phyloP scores from a whole-genome alignment of 225 moss, liverwort and hornwort species.

The Marchantia polymorpha region DNA sequence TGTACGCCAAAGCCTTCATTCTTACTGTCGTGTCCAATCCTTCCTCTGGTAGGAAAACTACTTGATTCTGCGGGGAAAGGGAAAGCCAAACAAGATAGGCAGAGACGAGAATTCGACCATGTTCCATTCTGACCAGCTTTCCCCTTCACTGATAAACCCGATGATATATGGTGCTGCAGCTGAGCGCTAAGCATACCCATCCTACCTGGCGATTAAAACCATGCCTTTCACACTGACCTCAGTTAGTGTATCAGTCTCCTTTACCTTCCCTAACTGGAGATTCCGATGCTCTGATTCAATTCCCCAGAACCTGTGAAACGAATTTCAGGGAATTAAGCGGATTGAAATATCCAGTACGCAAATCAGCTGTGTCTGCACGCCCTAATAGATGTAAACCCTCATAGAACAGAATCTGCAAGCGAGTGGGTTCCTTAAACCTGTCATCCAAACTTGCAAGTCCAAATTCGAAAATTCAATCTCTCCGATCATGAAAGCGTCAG shows the following conservation, averaged over 20 bases:
- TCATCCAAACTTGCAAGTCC: too few relatives aligned
- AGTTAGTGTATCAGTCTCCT: background rate
- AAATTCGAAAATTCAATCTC: too few relatives aligned
- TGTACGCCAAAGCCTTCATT: background rate
- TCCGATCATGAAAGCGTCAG: too few relatives aligned
- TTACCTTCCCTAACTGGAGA: background rate
- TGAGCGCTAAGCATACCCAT: conserved; percentile 28
- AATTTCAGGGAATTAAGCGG: too few relatives aligned
- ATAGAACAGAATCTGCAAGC: too few relatives aligned
- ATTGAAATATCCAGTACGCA: too few relatives aligned
- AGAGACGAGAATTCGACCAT: background rate
- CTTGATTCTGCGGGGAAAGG: background rate
- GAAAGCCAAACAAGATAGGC: conserved; percentile 15
- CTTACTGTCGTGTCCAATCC: background rate
- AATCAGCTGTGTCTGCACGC: too few relatives aligned
- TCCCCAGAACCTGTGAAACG: too few relatives aligned
- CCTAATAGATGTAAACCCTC: too few relatives aligned
- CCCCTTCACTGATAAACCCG: conserved; percentile 3
- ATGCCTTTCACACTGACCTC: conserved; percentile 15
- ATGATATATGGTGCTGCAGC: conserved; percentile 14
- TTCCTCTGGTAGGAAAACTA: background rate
- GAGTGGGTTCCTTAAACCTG: too few relatives aligned
- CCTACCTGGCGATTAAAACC: conserved; percentile 3
- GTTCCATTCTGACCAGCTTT: conserved; percentile 9
- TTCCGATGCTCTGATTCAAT: too few relatives aligned